These are phyloP conservation scores for Heterobasidion parviporum DNA, from an alignment of 1,284 basidiomycete genomes.

Conservation along the genomic window DNA sequence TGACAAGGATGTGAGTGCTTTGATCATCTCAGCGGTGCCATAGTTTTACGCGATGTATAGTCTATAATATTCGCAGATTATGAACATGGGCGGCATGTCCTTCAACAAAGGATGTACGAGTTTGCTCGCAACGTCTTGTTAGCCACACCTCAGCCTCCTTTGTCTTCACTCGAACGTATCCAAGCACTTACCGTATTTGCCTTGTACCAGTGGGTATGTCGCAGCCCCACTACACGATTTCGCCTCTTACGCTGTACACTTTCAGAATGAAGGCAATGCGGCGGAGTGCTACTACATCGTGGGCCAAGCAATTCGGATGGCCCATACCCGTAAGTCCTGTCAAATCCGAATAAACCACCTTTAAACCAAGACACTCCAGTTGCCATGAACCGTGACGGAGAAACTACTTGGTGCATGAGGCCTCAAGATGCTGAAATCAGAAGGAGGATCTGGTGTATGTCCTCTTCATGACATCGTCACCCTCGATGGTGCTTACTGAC, in stretches of 20 bases:
- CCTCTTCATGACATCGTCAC: background rate
- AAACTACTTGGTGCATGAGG: conserved; percentile 12
- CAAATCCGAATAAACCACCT: background rate
- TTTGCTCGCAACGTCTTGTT: conserved; percentile 14
- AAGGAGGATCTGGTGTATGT: conserved; percentile 18
- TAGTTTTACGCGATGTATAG: conserved; percentile 1
- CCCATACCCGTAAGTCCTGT: conserved; percentile 11
- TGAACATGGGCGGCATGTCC: conserved; percentile 10
- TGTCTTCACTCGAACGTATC: conserved; percentile 16
- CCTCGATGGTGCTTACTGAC: background rate
- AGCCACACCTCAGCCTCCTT: conserved; percentile 4
- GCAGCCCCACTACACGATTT: no score
- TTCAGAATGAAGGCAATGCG: conserved; percentile 14
- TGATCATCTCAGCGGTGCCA: background rate
- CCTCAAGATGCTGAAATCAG: conserved; percentile 15
- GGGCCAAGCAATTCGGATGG: conserved; percentile 17
- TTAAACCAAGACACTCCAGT: conserved; percentile 6
- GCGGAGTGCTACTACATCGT: conserved; percentile 12
- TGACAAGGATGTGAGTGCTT: conserved; percentile 12
- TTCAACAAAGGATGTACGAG: conserved; percentile 12
- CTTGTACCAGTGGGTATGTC: conserved; percentile 15
- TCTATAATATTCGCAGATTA: conserved; percentile 12
- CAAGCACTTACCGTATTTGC: conserved; percentile 13
- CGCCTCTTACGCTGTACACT: background rate
- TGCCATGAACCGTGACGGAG: conserved; percentile 16